Conservation (phyloP, 164 flowering plant species). For the Kalanchoe fedtschenkoi region DNA sequence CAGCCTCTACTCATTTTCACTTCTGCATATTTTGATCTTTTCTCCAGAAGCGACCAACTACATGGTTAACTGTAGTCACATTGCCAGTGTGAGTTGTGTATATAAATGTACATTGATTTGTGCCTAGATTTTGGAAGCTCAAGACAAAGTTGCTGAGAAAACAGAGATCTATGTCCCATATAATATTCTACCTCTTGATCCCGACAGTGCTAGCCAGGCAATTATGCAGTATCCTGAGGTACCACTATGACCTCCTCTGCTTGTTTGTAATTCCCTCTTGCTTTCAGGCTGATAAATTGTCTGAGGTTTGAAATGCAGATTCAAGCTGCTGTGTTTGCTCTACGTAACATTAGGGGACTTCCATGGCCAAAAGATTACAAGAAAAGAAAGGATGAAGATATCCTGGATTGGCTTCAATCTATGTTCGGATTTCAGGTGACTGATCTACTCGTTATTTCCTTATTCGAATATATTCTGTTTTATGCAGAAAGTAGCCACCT, state of each 20-base stretch:
- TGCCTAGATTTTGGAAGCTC: conserved; percentile 72
- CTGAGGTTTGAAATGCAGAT: conserved; percentile 37
- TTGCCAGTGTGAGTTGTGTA: not conserved
- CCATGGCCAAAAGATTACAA: conserved; percentile 87
- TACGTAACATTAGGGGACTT: conserved; percentile 90
- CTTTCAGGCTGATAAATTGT: not conserved
- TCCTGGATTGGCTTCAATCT: conserved; percentile 93
- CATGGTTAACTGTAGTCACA: not conserved
- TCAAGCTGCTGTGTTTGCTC: conserved; percentile 85
- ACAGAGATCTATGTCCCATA: conserved; percentile 77
- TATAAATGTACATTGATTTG: not conserved
- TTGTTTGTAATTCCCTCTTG: not conserved
- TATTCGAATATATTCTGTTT: not conserved
- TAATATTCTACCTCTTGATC: conserved; percentile 96
- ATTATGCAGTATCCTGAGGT: conserved; percentile 97
- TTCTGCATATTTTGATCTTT: not conserved
- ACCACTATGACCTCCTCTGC: conserved; percentile 2
- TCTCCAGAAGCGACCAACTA: not conserved
- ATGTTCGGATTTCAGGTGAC: conserved; percentile 99
- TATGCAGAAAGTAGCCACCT: not conserved
- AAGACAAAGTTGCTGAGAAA: conserved; percentile 81
- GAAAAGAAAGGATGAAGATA: conserved; percentile 76
- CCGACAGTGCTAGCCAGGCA: conserved; percentile 93
- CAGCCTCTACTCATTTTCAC: not conserved
- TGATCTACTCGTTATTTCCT: not conserved